Evolutionary conservation across 139 green algal genomes (phyloP), one percentile per base, ranked within the genome.

Genomic region (Chlamydomonas sp.): DNA sequence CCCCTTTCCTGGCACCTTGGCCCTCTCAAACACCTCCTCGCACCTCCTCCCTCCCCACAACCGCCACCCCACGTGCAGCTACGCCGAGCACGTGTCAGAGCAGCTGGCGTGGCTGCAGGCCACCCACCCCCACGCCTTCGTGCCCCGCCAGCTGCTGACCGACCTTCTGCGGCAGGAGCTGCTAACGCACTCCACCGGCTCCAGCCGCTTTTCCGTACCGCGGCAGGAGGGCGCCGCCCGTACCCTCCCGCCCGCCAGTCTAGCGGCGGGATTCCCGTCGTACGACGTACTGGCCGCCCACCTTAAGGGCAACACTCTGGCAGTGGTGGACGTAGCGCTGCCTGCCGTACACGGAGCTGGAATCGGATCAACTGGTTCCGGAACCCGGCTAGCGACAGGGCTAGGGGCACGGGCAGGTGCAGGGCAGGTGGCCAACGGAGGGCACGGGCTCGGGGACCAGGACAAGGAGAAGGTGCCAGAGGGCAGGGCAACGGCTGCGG

Each of bases 201-300:
- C 12, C 66, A 71, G 66, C 12, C 66, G 66, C 66, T 20, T 15
- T 12, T 15, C 12, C 5, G 66, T 66, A 85, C 1, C 49, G 66
- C 2, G 14, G 31, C 9, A 1, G 67, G 5, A 57, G 16, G 59
- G 5, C 57, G 12, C 4, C 67, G 4, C 57, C 58, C 31, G 12
- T 68, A 1, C 10, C 17, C 0, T 10, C 0, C 58, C 62, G 17
- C 68, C 80, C 5, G 61, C 6, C 2, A 57, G 68, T 7, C 68
- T 59, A 0, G 71, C 60, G 8, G 18, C 82, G 4, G 82, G 82
- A 20, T 72, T 57, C 10, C 82, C 82, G 2, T 71, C 71, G 6
- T 86, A 86, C 82, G 82, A 86, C 59, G 74, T 61, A 60, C 10
- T 63, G 20, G 69, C 82, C 2, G 82, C 69, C 69, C 4, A 63